Evolutionary conservation across 345 rosid genomes (phyloP), one percentile per base, ranked within the genome.

Genomic region (Brassica napus): DNA sequence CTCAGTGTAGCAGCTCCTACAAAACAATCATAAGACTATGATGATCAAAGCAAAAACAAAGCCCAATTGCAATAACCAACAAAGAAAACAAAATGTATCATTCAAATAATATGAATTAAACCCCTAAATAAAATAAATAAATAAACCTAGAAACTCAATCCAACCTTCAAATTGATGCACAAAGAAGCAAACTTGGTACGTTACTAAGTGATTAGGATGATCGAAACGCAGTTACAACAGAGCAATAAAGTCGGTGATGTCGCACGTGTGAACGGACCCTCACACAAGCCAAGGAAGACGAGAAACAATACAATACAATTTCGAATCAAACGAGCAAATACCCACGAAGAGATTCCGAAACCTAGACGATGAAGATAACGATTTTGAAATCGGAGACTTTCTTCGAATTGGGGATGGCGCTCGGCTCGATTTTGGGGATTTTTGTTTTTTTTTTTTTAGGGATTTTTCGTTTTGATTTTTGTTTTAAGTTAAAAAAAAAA

Each of bases 261-360:
- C 84, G 76, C 84, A 82, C 84, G 84, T 82, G 84, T 59, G 78
- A 82, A 82, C 66, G n/a, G 12, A 42, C 3, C 52, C 52, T 77
- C 71, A 77, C 84, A 77, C 75, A 74, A 73, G 8, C 59, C 39
- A 30, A 4, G 54, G 24, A 28, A 28, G 12, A 15, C 9, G 47
- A 34, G 5, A 44, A 59, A 65, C 9, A 15, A 28, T 0, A 67
- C 8, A 68, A 59, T 14, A 54, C 10, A 61, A 74, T n/a, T 64
- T 35, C 62, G 59, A 55, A 68, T 52, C 73, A 49, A 65, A 57
- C 4, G 47, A 72, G 67, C 7, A 21, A 65, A 77, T 49, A 23
- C 57, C 69, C 55, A 68, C 69, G 37, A 60, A 68, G 65, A 42
- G 57, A 44, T 59, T 67, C 65, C 65, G 35, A 59, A 74, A 67